These are phyloP conservation scores for Aulographum hederae DNA, from an alignment of 2,329 filamentous ascomycete genomes.

Conservation along the genomic window DNA sequence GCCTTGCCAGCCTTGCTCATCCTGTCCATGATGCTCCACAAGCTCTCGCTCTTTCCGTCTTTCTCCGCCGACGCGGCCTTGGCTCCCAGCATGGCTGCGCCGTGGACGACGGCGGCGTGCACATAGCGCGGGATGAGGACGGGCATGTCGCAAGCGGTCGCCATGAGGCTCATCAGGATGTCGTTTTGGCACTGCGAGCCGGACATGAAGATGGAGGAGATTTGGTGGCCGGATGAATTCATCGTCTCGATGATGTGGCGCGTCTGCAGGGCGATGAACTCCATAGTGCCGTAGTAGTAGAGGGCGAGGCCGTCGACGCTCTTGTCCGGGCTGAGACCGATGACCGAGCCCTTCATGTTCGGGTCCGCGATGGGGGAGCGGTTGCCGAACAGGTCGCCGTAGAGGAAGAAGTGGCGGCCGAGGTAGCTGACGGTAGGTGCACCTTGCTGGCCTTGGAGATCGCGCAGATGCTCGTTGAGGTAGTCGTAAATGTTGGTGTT, in stretches of 20 bases:
- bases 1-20: conserved; percentile 88
- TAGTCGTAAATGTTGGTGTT: conserved; percentile 90
- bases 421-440: conserved; percentile 75
- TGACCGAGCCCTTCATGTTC: conserved; percentile 77
- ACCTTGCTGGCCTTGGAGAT: conserved; percentile 48
- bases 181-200: conserved; percentile 94
- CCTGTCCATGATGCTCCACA: conserved; percentile 95
- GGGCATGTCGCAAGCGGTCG: conserved; percentile 78
- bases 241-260: conserved; percentile 88
- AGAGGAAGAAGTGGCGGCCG: conserved; percentile 92
- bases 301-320: conserved; percentile 73
- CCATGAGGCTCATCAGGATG: conserved; percentile 78
- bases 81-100: conserved; percentile 94
- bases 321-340: conserved; percentile 76
- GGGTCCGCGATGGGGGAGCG: conserved; percentile 84
- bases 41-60: conserved; percentile 64
- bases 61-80: conserved; percentile 83
- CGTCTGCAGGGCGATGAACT: conserved; percentile 95
- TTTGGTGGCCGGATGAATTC: conserved; percentile 76
- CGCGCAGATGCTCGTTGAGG: conserved; percentile 69
- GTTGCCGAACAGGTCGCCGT: conserved; percentile 94
- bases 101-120: conserved; percentile 87
- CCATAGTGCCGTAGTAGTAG: conserved; percentile 90
- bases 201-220: conserved; percentile 95
- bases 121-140: conserved; percentile 89